phyloP scores from a whole-genome alignment of 1,284 basidiomycete species.

The Anthracocystis walkeri region DNA sequence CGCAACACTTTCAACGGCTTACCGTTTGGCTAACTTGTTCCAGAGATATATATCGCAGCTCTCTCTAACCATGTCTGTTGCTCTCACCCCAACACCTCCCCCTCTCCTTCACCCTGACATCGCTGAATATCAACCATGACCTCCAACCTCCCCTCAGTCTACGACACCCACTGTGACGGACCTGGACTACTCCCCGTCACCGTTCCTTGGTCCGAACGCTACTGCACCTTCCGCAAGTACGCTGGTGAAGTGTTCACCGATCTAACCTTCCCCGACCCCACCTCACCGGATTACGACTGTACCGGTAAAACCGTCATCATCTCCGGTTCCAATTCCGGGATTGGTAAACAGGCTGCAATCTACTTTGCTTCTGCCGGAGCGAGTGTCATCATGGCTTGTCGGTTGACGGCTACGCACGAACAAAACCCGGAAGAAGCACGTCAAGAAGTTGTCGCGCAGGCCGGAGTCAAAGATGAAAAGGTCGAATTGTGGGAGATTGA shows the following conservation, averaged over 20 bases:
- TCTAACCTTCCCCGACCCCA: constrained; percentile 25
- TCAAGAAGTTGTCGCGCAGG: constrained; percentile 26
- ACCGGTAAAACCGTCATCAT: constrained; percentile 57
- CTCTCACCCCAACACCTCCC: too few species aligned
- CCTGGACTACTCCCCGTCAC: constrained; percentile 52
- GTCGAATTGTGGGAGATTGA: constrained; percentile 63
- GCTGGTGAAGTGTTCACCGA: constrained; percentile 14
- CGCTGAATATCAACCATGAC: neutral
- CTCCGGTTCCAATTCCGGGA: constrained; percentile 57
- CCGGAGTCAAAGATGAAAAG: constrained; percentile 20
- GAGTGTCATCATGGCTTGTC: constrained; percentile 58
- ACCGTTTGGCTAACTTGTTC: too few species aligned
- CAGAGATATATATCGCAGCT: too few species aligned
- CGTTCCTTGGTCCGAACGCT: constrained; percentile 30
- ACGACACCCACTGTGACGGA: constrained; percentile 59
- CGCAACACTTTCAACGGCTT: too few species aligned
- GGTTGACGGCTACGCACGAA: constrained; percentile 56
- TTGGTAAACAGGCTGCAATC: constrained; percentile 55
- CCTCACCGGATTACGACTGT: constrained; percentile 31
- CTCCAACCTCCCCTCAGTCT: constrained; percentile 44
- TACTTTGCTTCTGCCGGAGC: constrained; percentile 53
- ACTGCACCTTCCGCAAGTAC: constrained; percentile 40
- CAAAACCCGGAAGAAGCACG: constrained; percentile 52
- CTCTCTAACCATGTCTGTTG: too few species aligned
- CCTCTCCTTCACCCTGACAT: neutral